Percentiles rank a stretch among this genome's conserved stretches.
These are phyloP conservation scores for Peronospora belbahrii DNA, from an alignment of 352 stramenopile genomes.

Conservation along the genomic window DNA sequence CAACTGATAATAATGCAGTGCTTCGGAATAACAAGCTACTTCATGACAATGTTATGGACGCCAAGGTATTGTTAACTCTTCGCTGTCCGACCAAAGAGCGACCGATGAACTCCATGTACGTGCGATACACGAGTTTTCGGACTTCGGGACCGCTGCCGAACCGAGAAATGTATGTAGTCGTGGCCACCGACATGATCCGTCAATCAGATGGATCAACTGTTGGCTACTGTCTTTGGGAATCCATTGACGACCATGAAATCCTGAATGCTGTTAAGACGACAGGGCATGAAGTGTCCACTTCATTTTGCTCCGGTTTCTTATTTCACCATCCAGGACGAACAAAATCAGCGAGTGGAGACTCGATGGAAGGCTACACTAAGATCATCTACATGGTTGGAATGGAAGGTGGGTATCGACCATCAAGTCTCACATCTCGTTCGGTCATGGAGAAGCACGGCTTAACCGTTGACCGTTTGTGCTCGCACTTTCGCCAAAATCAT, in stretches of 20 bases:
- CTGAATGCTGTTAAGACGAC: conserved; percentile 4
- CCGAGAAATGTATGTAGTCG: conserved; percentile 25
- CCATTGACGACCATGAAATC: conserved; percentile 27
- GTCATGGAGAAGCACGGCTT: conserved; percentile 35
- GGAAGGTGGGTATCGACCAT: conserved; percentile 19
- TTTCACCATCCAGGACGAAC: conserved; percentile 19
- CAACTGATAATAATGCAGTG: conserved; percentile 30
- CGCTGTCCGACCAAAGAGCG: conserved; percentile 17
- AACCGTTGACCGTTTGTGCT: conserved; percentile 28
- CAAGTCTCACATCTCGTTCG: conserved; percentile 22
- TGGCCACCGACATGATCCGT: conserved; percentile 26
- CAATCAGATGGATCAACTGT: conserved; percentile 35
- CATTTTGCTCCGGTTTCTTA: conserved; percentile 50
- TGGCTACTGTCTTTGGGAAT: conserved; percentile 55
- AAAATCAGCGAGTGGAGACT: conserved; percentile 4
- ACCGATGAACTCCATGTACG: conserved; percentile 24
- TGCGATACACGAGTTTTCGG: conserved; percentile 28
- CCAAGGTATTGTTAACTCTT: conserved; percentile 30
- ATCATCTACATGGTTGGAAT: conserved; percentile 47
- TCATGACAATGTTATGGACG: conserved; percentile 40
- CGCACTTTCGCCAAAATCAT: conserved; percentile 33
- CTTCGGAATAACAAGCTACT: conserved; percentile 35
- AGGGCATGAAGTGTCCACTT: conserved; percentile 14
- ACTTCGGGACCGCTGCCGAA: conserved; percentile 30
- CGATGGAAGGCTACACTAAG: conserved; percentile 26